A percentile compares a stretch with the other conserved stretches of the same genome.
phyloP scores from a whole-genome alignment of 2,329 filamentous ascomycete genomes.

The Trematosphaeria pertusa region DNA sequence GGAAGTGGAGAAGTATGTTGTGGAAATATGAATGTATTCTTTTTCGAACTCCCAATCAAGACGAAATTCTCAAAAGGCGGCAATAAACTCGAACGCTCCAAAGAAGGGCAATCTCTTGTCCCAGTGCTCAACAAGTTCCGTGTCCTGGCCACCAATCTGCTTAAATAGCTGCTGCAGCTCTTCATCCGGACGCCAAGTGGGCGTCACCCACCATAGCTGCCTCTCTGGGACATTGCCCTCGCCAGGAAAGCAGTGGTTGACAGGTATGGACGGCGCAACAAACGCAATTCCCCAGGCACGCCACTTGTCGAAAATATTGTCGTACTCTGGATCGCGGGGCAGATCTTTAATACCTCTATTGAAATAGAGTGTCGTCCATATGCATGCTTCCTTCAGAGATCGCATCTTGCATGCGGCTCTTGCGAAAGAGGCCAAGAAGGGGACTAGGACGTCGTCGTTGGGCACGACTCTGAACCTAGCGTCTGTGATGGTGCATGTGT shows the following conservation, averaged over 20 bases:
- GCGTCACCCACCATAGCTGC: slow-evolving; percentile 9
- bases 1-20: no score
- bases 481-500: not conserved
- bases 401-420: slow-evolving; percentile 5
- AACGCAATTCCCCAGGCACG: slow-evolving; percentile 7
- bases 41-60: no score
- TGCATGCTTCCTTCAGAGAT: slow-evolving; percentile 3
- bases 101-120: no score
- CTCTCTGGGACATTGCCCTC: slow-evolving; percentile 1
- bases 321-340: not conserved
- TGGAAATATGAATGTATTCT: no score
- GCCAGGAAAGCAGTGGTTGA: slow-evolving; percentile 1
- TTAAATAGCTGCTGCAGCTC: slow-evolving; percentile 8
- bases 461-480: slow-evolving; percentile 1
- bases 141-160: no score
- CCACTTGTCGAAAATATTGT: not conserved
- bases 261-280: not conserved
- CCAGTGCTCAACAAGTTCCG: no score
- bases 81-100: no score
- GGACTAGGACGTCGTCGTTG: slow-evolving; percentile 1
- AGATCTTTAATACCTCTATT: not conserved
- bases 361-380: slow-evolving; percentile 3
- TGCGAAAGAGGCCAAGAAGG: slow-evolving; percentile 4
- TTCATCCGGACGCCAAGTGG: slow-evolving; percentile 4
- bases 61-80: no score